These are phyloP conservation scores for Calonectria pseudoturangicola DNA, from an alignment of 2,329 filamentous ascomycete species.

Conservation along the genomic window DNA sequence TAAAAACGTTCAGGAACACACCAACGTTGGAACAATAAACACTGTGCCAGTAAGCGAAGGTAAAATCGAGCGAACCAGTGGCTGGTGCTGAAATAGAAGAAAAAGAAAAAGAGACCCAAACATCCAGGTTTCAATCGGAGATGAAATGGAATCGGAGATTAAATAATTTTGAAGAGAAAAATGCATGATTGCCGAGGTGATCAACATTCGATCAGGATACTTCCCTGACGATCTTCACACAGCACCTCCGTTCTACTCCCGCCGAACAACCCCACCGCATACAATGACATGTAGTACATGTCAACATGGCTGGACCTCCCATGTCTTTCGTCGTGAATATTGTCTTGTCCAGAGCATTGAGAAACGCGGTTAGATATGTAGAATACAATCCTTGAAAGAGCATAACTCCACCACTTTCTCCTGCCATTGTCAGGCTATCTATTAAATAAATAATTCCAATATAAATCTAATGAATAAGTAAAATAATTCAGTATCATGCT, in stretches of 20 bases:
- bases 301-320: background rate
- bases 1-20: background rate
- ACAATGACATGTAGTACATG: background rate
- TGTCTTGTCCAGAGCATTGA: too few relatives aligned
- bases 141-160: background rate
- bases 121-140: background rate
- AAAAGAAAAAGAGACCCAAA: background rate
- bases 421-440: too few relatives aligned
- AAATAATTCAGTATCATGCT: too few relatives aligned
- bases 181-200: background rate
- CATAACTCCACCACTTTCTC: too few relatives aligned
- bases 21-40: background rate
- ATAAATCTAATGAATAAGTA: too few relatives aligned
- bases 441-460: too few relatives aligned
- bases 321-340: too few relatives aligned
- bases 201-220: too few relatives aligned
- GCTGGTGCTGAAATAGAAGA: background rate
- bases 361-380: too few relatives aligned
- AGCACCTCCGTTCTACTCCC: slow-evolving; percentile 8
- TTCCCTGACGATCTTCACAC: background rate
- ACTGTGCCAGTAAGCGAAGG: background rate
- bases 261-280: background rate
- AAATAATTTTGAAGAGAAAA: background rate
- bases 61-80: background rate
- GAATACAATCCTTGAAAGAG: too few relatives aligned